These are phyloP conservation scores for Pulveroboletus sp. DNA, from an alignment of 768 basidiomycete species.

Conservation along the genomic window DNA sequence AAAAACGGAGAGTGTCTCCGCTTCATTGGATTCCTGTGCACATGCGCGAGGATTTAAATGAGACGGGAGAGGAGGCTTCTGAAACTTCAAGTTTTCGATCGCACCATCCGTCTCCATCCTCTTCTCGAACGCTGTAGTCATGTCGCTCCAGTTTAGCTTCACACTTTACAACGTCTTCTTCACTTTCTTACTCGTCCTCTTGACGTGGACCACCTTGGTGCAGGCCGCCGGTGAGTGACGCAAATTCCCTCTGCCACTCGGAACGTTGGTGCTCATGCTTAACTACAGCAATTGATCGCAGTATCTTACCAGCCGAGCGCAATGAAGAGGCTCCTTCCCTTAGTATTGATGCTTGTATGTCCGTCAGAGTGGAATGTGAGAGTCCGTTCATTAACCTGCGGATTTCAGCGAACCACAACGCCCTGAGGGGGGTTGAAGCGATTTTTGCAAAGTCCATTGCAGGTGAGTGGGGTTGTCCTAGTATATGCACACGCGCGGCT, in stretches of 20 bases:
- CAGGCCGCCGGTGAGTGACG: conserved; percentile 7
- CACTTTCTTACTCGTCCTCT: neutral
- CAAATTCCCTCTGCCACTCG: neutral
- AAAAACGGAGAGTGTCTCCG: neutral
- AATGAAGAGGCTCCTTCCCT: neutral
- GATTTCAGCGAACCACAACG: neutral
- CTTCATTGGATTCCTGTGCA: conserved; percentile 4
- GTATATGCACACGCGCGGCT: too few species aligned
- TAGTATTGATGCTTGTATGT: conserved; percentile 3
- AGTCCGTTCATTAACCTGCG: neutral
- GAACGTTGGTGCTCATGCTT: neutral
- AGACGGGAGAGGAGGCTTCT: neutral
- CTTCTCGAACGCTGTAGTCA: neutral
- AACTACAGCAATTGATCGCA: conserved; percentile 2
- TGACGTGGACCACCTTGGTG: conserved; percentile 2
- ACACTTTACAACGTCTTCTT: neutral
- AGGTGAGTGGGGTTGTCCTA: too few species aligned
- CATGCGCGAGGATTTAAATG: conserved; percentile 3
- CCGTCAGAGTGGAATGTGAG: neutral
- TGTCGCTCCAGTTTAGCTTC: neutral
- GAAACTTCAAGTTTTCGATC: neutral
- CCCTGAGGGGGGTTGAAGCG: neutral
- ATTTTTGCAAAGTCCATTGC: too few species aligned
- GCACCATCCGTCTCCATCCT: neutral
- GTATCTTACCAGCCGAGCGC: neutral